Percentiles rank a stretch among this genome's conserved stretches.
These are phyloP conservation scores for Oidium heveae DNA, from an alignment of 2,329 filamentous ascomycete genomes.

Conservation along the genomic window DNA sequence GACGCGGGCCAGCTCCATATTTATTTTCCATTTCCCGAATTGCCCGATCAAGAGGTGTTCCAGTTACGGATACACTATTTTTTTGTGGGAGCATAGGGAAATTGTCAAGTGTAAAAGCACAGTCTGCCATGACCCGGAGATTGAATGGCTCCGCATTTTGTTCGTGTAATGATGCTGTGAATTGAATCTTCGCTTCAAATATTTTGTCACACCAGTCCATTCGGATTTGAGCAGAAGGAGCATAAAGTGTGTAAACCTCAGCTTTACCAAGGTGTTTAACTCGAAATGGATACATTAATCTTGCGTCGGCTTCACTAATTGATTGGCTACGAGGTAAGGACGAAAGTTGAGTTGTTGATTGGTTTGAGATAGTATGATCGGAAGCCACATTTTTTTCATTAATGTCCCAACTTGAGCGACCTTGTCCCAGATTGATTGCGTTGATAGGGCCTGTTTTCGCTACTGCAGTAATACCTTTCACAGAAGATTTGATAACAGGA, in stretches of 20 bases:
- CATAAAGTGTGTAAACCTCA: conserved; percentile 78
- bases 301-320: conserved; percentile 20
- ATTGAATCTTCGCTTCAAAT: conserved; percentile 78
- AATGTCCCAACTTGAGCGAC: conserved; percentile 12
- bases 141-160: conserved; percentile 95
- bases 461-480: conserved; percentile 31
- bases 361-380: conserved; percentile 40
- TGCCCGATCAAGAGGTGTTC: conserved; percentile 75
- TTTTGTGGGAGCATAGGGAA: conserved; percentile 32
- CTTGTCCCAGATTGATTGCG: conserved; percentile 28
- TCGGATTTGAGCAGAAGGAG: conserved; percentile 46
- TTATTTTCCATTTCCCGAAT: conserved; percentile 68
- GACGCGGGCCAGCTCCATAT: conserved; percentile 44
- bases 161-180: conserved; percentile 65
- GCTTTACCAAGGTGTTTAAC: conserved; percentile 79
- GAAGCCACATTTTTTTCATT: conserved; percentile 29
- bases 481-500: conserved; percentile 53
- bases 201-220: conserved; percentile 86
- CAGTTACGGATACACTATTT: conserved; percentile 50
- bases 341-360: conserved; percentile 30
- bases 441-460: conserved; percentile 35
- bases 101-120: conserved; percentile 62
- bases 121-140: conserved; percentile 73
- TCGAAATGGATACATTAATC: conserved; percentile 63
- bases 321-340: conserved; percentile 18